Evolutionary conservation across 1,284 basidiomycete genomes (phyloP), one percentile per base, ranked within the genome.

Genomic region (Fomitopsis palustris): DNA sequence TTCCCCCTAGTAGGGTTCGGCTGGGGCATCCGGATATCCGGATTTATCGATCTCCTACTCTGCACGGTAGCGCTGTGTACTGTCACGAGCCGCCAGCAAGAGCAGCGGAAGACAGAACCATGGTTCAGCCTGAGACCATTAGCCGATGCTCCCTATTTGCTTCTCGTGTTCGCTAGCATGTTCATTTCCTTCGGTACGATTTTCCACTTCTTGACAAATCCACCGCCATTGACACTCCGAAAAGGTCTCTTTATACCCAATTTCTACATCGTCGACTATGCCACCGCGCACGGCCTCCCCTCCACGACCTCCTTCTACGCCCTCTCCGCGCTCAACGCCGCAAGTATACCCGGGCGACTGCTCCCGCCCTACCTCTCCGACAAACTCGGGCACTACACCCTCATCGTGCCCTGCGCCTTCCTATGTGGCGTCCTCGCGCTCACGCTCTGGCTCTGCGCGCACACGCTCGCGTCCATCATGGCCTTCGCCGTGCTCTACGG

Each of bases 311-410:
- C 66, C 12, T 82, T 84, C 69, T 79, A 79, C 63, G 76, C 85
- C 1, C 77, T 89, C 19, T 81, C 86, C 0, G 76, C 83, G 43
- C 77, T 90, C 75, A 89, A 89, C 67, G 85, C 80, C 0, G 85
- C 85, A 8, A 81, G 85, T 0, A 74, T 87, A 35, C 61, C 69
- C 47, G 87, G 87, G 14, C 84, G 87, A 16, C 72, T 88, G 51
- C 76, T 78, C 2, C 88, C 87, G 8, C 79, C 85, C 0, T 78
- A 79, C 62, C 67, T 88, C 23, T 85, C 87, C 60, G 88, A 90
- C 72, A 67, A 71, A 55, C 66, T 87, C 58, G 88, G 88, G 12
- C 64, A 68, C 43, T 77, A 67, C 72, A 87, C 87, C 67, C 72
- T 87, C 54, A 78, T 90, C 55, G 74, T 77, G 0, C 86, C 86